Conservation (phyloP, 495 filamentous ascomycete species). For the Rhypophila decipiens region DNA sequence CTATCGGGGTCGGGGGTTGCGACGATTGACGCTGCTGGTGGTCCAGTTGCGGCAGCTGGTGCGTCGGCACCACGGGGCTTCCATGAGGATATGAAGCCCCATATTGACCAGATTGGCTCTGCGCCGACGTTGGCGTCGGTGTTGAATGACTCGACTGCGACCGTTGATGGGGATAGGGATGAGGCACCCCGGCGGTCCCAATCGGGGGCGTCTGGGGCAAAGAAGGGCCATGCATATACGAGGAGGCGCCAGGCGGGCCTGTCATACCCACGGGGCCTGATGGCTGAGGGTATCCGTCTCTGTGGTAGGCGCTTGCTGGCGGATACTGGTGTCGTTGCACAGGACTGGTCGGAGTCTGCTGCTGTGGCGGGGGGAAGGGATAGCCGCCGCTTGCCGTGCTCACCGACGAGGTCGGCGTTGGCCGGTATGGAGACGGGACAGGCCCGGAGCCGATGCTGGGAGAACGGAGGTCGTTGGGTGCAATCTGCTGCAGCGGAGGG, state of each 20-base stretch:
- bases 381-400: slow-evolving; percentile 42
- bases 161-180: slow-evolving; percentile 36
- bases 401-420: slow-evolving; percentile 38
- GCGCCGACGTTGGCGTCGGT: slow-evolving; percentile 51
- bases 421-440: slow-evolving; percentile 48
- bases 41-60: slow-evolving; percentile 38
- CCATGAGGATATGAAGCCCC: slow-evolving; percentile 43
- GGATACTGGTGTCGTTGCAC: slow-evolving; percentile 44
- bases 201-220: slow-evolving; percentile 48
- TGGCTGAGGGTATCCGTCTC: slow-evolving; percentile 45
- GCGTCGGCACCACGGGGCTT: slow-evolving; percentile 45
- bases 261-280: slow-evolving; percentile 33
- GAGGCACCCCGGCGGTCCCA: slow-evolving; percentile 35
- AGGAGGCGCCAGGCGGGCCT: slow-evolving; percentile 28
- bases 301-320: slow-evolving; percentile 31
- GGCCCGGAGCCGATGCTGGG: slow-evolving; percentile 40
- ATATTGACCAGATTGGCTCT: slow-evolving; percentile 45
- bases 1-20: slow-evolving; percentile 51
- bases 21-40: slow-evolving; percentile 43
- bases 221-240: slow-evolving; percentile 38
- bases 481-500: slow-evolving; percentile 44
- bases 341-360: slow-evolving; percentile 47
- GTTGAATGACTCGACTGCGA: slow-evolving; percentile 48
- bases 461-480: slow-evolving; percentile 44
- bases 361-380: slow-evolving; percentile 43